Evolutionary conservation across 306 rosid species (phyloP).

Genomic region (Hippophae gyantsensis): DNA sequence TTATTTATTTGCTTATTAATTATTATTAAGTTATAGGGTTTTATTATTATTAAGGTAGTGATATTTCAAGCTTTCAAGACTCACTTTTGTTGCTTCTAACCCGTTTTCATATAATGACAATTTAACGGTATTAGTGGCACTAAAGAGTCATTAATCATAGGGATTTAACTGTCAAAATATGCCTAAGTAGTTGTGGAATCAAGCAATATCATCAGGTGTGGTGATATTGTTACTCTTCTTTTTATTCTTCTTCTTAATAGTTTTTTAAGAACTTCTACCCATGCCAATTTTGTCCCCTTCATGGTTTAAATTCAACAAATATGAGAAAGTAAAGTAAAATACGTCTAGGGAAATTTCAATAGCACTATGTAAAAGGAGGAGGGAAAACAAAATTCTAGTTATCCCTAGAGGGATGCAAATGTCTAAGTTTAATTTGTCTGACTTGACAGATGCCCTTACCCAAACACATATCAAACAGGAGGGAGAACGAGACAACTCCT

Average conservation of each 20-base stretch:
- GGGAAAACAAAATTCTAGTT: neutral
- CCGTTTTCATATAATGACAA: no score
- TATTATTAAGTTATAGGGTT: neutral
- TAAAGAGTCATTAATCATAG: no score
- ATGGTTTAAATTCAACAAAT: neutral
- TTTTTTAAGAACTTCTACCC: constrained; percentile 5
- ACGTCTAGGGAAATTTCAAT: neutral
- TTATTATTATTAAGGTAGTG: neutral
- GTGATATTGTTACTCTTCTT: neutral
- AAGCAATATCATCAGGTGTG: no score
- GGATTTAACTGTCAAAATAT: no score
- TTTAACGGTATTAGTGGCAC: no score
- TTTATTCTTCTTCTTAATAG: constrained; percentile 1
- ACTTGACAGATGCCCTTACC: constrained; percentile 56
- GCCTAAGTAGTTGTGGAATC: no score
- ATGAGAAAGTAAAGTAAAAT: neutral
- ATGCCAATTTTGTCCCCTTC: neutral
- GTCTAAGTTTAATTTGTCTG: constrained; percentile 25
- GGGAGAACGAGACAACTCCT: constrained; percentile 42
- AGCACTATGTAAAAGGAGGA: no score
- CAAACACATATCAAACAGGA: constrained; percentile 44
- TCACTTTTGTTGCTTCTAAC: no score
- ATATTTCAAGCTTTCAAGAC: no score
- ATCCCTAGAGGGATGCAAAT: neutral
- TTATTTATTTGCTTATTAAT: no score